These are phyloP conservation scores for Acanthamoeba healyi DNA, from an alignment of 208 protist species.

Conservation along the genomic window DNA sequence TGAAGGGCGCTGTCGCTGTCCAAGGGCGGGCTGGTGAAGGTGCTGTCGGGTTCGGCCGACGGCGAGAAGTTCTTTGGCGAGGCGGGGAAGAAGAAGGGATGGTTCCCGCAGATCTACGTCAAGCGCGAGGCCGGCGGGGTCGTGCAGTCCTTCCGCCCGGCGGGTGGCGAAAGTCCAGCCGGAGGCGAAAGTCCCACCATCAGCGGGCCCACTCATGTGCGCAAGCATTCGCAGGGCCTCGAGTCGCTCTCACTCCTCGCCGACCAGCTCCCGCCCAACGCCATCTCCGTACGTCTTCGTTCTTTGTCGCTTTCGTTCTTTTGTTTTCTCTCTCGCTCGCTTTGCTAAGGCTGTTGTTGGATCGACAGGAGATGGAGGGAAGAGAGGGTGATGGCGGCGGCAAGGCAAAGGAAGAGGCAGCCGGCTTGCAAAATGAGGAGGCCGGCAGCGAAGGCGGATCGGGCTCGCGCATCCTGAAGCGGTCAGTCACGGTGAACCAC, in stretches of 20 bases:
- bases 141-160: neutral
- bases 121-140: slow-evolving; percentile 17
- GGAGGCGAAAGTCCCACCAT: neutral
- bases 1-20: slow-evolving; percentile 13
- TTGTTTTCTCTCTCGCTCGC: neutral
- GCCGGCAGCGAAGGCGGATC: neutral
- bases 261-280: slow-evolving; percentile 1
- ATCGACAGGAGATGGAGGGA: neutral
- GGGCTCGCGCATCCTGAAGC: neutral
- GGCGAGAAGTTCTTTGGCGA: slow-evolving; percentile 66
- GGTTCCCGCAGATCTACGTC: slow-evolving; percentile 70
- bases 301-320: slow-evolving; percentile 12
- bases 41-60: slow-evolving; percentile 38
- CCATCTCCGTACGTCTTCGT: neutral
- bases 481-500: slow-evolving; percentile 35
- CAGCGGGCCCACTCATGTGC: neutral
- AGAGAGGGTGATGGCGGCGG: neutral
- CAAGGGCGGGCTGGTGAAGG: slow-evolving; percentile 48
- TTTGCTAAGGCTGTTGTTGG: neutral
- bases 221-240: slow-evolving; percentile 5
- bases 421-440: neutral
- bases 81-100: slow-evolving; percentile 62
- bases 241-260: neutral
- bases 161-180: neutral
- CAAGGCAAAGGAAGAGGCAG: neutral